Evolutionary conservation across 208 protist genomes (phyloP).

Genomic region (Crithidia fasciculata): DNA sequence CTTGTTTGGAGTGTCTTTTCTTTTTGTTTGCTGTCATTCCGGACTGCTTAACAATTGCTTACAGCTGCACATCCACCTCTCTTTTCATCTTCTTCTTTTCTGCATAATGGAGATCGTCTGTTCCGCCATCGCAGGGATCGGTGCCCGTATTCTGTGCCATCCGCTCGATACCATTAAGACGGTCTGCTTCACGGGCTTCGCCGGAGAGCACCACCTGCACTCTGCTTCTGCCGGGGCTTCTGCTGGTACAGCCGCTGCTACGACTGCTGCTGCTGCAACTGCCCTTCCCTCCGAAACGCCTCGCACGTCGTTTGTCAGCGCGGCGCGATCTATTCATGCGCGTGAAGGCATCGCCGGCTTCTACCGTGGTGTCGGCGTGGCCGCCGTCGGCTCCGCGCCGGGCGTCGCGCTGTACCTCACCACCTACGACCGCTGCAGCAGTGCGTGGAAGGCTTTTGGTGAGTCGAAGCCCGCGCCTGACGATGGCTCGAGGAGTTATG

Average conservation of each 20-base stretch:
- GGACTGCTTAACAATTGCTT: no score
- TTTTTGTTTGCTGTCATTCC: neutral
- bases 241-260: neutral
- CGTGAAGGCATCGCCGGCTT: constrained; percentile 73
- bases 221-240: neutral
- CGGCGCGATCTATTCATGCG: constrained; percentile 42
- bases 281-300: neutral
- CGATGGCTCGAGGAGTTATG: neutral
- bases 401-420: constrained; percentile 81
- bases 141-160: constrained; percentile 68
- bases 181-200: constrained; percentile 76
- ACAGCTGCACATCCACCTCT: neutral
- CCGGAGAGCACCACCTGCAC: constrained; percentile 25
- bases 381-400: constrained; percentile 72
- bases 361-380: constrained; percentile 84
- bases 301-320: constrained; percentile 20
- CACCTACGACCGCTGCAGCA: constrained; percentile 62
- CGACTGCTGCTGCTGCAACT: neutral
- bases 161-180: constrained; percentile 90
- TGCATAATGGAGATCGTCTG: constrained; percentile 53
- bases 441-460: constrained; percentile 27
- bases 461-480: neutral
- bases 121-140: constrained; percentile 65
- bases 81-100: constrained; percentile 19
- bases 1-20: neutral